Conservation (phyloP, 805 yeast genomes). For the Komagataella pseudopastoris region DNA sequence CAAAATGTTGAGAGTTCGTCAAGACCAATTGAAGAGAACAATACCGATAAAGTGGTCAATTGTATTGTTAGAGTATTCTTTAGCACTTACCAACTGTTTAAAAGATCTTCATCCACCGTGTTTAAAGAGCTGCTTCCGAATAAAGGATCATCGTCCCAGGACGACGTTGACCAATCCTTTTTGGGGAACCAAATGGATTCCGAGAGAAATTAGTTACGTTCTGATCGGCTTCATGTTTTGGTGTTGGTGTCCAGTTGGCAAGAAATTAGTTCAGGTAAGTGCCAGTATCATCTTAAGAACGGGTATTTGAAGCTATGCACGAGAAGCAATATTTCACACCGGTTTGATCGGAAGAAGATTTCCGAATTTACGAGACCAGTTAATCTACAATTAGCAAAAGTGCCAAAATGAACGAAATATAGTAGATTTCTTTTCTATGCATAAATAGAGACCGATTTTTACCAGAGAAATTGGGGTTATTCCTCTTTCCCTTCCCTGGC, state of each 20-base stretch:
- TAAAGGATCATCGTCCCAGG: not conserved
- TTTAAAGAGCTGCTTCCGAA: not conserved
- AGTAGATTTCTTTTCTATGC: not conserved
- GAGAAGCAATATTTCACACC: not conserved
- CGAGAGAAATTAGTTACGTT: not conserved
- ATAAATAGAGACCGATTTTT: not conserved
- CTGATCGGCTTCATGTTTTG: not conserved
- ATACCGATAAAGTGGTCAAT: constrained; percentile 46
- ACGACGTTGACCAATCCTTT: not conserved
- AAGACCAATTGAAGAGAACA: constrained; percentile 43
- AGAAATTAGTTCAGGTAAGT: not conserved
- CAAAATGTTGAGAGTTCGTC: constrained; percentile 52
- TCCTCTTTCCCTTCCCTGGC: not conserved
- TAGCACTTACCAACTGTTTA: not conserved
- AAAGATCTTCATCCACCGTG: not conserved
- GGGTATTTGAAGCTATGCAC: not conserved
- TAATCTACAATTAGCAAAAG: not conserved
- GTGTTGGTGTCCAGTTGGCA: not conserved
- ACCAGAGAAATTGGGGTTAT: not conserved
- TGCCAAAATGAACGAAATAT: not conserved
- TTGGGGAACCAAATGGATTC: not conserved
- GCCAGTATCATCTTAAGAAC: not conserved
- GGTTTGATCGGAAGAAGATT: not conserved
- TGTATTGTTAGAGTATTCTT: constrained; percentile 26
- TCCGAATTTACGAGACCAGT: not conserved